These are phyloP conservation scores for Sporisorium exsertum DNA, from an alignment of 1,284 basidiomycete species.

Conservation along the genomic window DNA sequence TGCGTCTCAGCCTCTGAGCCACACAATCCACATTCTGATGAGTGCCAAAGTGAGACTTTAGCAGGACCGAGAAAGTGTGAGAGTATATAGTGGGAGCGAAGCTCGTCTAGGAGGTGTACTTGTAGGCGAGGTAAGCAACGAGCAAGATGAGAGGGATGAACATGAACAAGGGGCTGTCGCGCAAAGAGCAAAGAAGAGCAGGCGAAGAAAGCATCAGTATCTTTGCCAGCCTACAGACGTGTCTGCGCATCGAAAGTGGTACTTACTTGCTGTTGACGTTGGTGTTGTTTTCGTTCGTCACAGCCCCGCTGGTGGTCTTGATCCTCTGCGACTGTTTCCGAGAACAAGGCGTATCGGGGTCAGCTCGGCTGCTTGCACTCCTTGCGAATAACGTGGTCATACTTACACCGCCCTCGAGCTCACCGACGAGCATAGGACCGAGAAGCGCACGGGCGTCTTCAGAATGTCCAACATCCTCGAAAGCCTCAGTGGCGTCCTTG, in stretches of 20 bases:
- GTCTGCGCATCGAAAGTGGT: background rate
- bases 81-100: conserved; percentile 9
- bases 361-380: background rate
- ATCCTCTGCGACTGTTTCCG: conserved; percentile 33
- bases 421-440: conserved; percentile 72
- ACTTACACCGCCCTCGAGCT: conserved; percentile 72
- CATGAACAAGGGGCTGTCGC: conserved; percentile 62
- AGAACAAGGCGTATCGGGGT: background rate
- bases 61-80: conserved; percentile 3
- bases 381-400: background rate
- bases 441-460: conserved; percentile 95
- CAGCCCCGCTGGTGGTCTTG: conserved; percentile 51
- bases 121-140: conserved; percentile 59
- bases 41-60: conserved; percentile 11
- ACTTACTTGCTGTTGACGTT: conserved; percentile 61
- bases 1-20: background rate
- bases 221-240: background rate
- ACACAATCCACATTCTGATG: background rate
- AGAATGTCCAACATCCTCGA: conserved; percentile 99
- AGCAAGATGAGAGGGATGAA: conserved; percentile 60
- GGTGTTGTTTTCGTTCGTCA: conserved; percentile 54
- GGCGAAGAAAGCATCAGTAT: background rate
- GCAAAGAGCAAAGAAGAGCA: background rate
- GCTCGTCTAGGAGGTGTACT: conserved; percentile 46
- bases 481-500: conserved; percentile 96